Percentiles rank a stretch among this genome's conserved stretches.
Evolutionary conservation across 169 alveolate genomes (phyloP).

Genomic region (Plasmodium ovale): DNA sequence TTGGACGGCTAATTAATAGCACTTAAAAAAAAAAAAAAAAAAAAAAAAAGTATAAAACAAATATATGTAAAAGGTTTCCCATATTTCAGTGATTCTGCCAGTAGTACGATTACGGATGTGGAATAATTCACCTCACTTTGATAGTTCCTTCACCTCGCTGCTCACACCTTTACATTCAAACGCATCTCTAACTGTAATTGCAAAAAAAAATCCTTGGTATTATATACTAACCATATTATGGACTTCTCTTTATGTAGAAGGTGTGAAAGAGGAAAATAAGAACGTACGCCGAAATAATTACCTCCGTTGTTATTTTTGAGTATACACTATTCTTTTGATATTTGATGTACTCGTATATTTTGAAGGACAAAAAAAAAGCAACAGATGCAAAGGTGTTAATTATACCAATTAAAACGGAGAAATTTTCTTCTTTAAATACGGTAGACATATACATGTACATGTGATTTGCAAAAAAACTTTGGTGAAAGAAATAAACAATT

Average conservation of each 20-base stretch:
- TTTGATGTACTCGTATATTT: constrained; percentile 36
- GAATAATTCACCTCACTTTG: too few species aligned
- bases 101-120: too few species aligned
- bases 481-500: constrained; percentile 58
- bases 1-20: too few species aligned
- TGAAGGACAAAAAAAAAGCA: constrained; percentile 60
- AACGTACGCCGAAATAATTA: constrained; percentile 9
- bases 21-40: too few species aligned
- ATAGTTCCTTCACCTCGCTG: too few species aligned
- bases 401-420: constrained; percentile 65
- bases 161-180: too few species aligned
- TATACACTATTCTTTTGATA: constrained; percentile 1
- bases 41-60: too few species aligned
- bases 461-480: constrained; percentile 71
- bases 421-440: constrained; percentile 48
- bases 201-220: too few species aligned
- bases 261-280: constrained; percentile 20
- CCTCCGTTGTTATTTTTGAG: neutral
- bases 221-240: too few species aligned
- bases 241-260: constrained; percentile 34
- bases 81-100: too few species aligned
- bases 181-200: too few species aligned
- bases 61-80: too few species aligned
- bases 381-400: constrained; percentile 47
- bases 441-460: constrained; percentile 76